These are phyloP conservation scores for Gamsiella multidivaricata DNA, from an alignment of 192 early-diverging fungal genomes.

Conservation along the genomic window DNA sequence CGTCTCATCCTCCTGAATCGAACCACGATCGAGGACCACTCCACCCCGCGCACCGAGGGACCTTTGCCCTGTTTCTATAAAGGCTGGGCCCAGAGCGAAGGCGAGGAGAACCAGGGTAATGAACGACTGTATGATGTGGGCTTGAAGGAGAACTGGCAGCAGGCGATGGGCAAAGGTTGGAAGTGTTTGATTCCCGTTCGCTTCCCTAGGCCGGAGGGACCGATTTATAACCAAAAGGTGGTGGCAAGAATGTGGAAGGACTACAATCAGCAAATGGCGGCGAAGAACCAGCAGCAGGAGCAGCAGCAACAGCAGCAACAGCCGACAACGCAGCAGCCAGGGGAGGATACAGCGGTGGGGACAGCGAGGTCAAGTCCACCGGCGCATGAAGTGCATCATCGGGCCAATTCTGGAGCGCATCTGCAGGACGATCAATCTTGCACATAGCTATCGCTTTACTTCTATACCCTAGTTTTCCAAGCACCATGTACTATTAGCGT, in stretches of 20 bases:
- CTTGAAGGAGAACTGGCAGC: slow-evolving; percentile 57
- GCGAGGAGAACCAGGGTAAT: slow-evolving; percentile 39
- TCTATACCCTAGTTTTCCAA: too few species aligned
- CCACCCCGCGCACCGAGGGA: slow-evolving; percentile 48
- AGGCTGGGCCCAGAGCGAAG: slow-evolving; percentile 50
- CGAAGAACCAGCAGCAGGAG: slow-evolving; percentile 15
- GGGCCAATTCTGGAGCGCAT: background rate
- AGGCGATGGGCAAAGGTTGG: slow-evolving; percentile 58
- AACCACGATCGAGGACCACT: slow-evolving; percentile 62
- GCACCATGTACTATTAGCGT: too few species aligned
- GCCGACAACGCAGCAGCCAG: background rate
- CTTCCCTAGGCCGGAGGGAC: slow-evolving; percentile 29
- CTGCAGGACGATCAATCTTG: background rate
- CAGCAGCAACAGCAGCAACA: slow-evolving; percentile 21
- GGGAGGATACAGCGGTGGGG: background rate
- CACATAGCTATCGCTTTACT: too few species aligned
- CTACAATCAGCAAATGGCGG: slow-evolving; percentile 27
- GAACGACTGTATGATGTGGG: slow-evolving; percentile 58
- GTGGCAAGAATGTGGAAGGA: slow-evolving; percentile 45
- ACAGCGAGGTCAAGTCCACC: slow-evolving; percentile 1
- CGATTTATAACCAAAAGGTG: slow-evolving; percentile 41
- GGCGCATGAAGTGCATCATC: slow-evolving; percentile 17
- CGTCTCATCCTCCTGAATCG: slow-evolving; percentile 59
- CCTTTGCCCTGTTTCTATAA: slow-evolving; percentile 53
- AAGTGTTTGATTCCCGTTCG: slow-evolving; percentile 24